Conservation (phyloP, 2,329 filamentous ascomycete species). For the Aspergillus aculeatus region DNA sequence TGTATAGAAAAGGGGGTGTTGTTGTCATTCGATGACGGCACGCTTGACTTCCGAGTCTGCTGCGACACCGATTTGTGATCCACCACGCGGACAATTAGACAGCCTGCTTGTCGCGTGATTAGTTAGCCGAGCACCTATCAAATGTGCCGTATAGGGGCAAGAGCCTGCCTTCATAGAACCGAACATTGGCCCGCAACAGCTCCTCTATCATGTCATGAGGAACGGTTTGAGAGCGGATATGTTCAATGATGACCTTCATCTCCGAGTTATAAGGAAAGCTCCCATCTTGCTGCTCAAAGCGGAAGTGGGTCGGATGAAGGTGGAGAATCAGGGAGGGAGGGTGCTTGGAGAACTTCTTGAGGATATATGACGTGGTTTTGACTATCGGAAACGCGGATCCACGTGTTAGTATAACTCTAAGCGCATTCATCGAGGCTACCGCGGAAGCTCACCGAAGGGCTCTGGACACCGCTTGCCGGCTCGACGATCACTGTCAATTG, state of each 20-base stretch:
- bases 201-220: conserved; percentile 87
- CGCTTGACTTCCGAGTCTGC: conserved; percentile 57
- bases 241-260: conserved; percentile 78
- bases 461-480: conserved; percentile 42
- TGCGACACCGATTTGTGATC: conserved; percentile 72
- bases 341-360: conserved; percentile 72
- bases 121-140: conserved; percentile 6
- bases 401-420: conserved; percentile 15
- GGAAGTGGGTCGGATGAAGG: conserved; percentile 79
- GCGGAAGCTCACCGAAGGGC: conserved; percentile 43
- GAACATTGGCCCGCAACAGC: conserved; percentile 67
- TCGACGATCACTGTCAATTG: conserved; percentile 34
- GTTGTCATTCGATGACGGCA: conserved; percentile 59
- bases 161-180: conserved; percentile 76
- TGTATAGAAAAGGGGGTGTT: conserved; percentile 79
- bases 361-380: conserved; percentile 70
- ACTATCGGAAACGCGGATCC: conserved; percentile 50
- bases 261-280: conserved; percentile 90
- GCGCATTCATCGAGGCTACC: not conserved
- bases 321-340: conserved; percentile 84
- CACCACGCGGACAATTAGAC: conserved; percentile 90
- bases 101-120: conserved; percentile 47
- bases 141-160: not conserved
- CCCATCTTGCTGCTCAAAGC: conserved; percentile 90
- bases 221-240: conserved; percentile 72